Evolutionary conservation across 106 monocot species (phyloP), one percentile per base, ranked within the genome.

Genomic region (Acorus gramineus): DNA sequence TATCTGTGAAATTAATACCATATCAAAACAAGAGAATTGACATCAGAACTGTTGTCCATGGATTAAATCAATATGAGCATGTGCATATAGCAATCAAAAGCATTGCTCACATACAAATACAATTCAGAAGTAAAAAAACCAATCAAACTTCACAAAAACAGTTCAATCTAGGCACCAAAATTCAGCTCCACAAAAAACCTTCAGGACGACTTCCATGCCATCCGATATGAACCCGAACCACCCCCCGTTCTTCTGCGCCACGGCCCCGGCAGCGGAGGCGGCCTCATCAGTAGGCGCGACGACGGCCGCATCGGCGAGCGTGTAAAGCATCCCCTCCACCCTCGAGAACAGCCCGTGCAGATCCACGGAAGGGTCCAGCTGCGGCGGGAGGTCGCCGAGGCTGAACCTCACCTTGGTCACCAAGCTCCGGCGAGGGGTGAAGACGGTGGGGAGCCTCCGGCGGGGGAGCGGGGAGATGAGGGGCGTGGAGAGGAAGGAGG

Each of bases 221-320:
- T 98, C 96, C 3, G 91, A 85, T 28, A 98, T 88, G 77, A 91
- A 98, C 64, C 90, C 87, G 58, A 98, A 92, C 91, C 96, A 98
- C 3, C 96, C 91, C 3, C 96, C 85, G 63, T 64, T 87, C 73
- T 90, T 96, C 80, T 96, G 90, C 44, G 47, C 78, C 50, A 70
- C 73, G 42, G 71, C 50, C 2, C 59, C 59, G 14, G 56, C 75
- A 44, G 61, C 76, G 2, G 14, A 11, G 8, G 52, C 44, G 2
- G 67, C 71, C n/a, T 10, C 77, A 3, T 61, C 65, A 5, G 68
- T 11, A 4, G 76, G 57, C 11, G 83, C 74, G 2, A 72, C 85
- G 8, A 86, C 86, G 5, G 86, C 86, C 5, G 96, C 91, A 47
- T 98, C 96, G 6, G 91, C 96, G 10, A 96, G 80, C 57, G 88